Evolutionary conservation across 2,329 filamentous ascomycete species (phyloP).

Genomic region (Purpureocillium lavendulum): DNA sequence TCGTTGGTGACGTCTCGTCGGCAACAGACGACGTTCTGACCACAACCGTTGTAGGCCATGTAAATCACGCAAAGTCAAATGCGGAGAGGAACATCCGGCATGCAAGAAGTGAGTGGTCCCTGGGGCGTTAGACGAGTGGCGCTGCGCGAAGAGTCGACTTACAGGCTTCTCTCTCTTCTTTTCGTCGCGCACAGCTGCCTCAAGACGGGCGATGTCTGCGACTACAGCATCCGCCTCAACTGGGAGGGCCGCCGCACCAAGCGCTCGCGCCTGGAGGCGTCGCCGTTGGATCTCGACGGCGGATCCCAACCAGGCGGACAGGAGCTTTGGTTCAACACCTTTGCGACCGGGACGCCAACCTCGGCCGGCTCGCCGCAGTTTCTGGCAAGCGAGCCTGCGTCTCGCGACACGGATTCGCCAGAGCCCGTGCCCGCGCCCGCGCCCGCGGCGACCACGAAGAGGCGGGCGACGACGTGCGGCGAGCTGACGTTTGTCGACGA

Average conservation of each 20-base stretch:
- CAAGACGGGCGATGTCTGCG: conserved; percentile 63
- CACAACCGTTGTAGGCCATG: conserved; percentile 53
- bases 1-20: background rate
- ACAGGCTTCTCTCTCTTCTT: no score
- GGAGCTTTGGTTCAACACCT: conserved; percentile 2
- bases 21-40: no score
- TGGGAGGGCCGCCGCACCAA: conserved; percentile 57
- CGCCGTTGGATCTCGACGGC: background rate
- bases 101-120: conserved; percentile 56
- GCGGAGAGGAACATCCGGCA: conserved; percentile 66
- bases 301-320: background rate
- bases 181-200: conserved; percentile 40
- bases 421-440: background rate
- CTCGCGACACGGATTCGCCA: background rate
- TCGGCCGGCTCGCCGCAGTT: background rate
- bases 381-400: background rate
- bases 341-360: background rate
- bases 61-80: conserved; percentile 67
- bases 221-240: conserved; percentile 74
- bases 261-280: conserved; percentile 1
- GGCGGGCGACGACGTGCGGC: background rate
- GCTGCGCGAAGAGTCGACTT: no score
- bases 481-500: conserved; percentile 1
- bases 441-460: background rate
- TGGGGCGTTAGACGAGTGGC: no score